Conservation (phyloP, 305 asterid species). For the Fraxinus latifolia region DNA sequence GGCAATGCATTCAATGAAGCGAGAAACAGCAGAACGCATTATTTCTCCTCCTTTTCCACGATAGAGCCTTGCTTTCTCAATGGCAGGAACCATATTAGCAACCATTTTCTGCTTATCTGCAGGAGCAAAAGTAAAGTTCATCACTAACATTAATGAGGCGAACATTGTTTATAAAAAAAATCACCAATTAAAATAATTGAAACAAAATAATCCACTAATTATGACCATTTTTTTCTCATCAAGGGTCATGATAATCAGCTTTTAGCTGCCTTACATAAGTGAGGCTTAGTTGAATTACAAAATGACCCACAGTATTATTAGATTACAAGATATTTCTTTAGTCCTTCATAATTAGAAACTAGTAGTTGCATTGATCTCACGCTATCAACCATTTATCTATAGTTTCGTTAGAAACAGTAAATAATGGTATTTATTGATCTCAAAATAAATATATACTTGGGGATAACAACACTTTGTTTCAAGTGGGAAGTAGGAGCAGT, state of each 20-base stretch:
- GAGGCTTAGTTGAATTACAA: slow-evolving; percentile 2
- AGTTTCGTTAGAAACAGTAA: not conserved
- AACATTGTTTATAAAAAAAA: not conserved
- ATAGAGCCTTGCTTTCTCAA: slow-evolving; percentile 94
- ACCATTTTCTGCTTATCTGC: slow-evolving; percentile 71
- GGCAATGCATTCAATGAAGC: slow-evolving; percentile 84
- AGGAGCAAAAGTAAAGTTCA: slow-evolving; percentile 15
- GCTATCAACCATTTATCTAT: not conserved
- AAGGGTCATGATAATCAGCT: not conserved
- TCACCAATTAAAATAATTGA: not conserved
- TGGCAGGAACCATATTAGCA: slow-evolving; percentile 84
- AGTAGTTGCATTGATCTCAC: not conserved
- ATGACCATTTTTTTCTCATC: not conserved
- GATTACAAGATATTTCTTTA: not conserved
- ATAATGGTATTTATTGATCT: not conserved
- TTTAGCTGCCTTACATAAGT: not conserved
- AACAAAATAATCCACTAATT: not conserved
- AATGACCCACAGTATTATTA: not conserved
- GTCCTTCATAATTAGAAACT: not conserved
- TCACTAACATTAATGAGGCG: not conserved
- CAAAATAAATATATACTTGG: not conserved
- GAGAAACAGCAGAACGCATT: slow-evolving; percentile 95
- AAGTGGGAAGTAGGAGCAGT: not conserved
- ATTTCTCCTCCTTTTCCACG: slow-evolving; percentile 99
- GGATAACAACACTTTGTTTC: not conserved